These are phyloP conservation scores for Fusarium napiforme DNA, from an alignment of 2,329 filamentous ascomycete genomes.

Conservation along the genomic window DNA sequence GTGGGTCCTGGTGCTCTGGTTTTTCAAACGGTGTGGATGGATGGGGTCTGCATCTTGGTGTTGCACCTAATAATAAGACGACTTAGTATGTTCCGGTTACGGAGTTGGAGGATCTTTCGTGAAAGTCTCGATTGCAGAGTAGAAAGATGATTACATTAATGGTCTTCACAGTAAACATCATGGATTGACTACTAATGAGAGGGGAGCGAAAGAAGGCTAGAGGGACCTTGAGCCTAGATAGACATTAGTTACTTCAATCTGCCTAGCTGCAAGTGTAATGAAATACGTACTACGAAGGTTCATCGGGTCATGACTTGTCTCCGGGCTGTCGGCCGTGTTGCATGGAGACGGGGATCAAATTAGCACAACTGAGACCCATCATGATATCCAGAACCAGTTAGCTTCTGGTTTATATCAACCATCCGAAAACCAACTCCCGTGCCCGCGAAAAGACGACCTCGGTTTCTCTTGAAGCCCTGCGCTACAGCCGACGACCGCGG, in stretches of 20 bases:
- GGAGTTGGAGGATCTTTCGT: not conserved
- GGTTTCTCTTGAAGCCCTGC: constrained; percentile 28
- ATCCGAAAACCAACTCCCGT: constrained; percentile 27
- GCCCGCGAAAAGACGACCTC: constrained; percentile 36
- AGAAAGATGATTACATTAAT: not conserved
- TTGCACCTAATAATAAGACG: constrained; percentile 2
- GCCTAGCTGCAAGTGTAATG: not conserved
- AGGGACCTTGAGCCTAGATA: no score
- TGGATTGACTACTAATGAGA: not conserved
- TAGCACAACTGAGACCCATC: constrained; percentile 24
- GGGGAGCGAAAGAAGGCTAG: not conserved
- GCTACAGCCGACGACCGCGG: constrained; percentile 43
- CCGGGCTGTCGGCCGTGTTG: constrained; percentile 15
- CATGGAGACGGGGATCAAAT: not conserved
- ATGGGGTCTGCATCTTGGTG: constrained; percentile 13
- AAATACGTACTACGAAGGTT: not conserved
- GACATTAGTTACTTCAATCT: not conserved
- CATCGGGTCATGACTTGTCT: constrained; percentile 6
- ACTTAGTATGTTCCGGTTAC: constrained; percentile 15
- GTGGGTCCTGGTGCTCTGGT: constrained; percentile 33
- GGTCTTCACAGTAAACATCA: no score
- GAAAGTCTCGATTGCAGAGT: not conserved
- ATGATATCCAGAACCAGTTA: constrained; percentile 28
- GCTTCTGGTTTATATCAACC: constrained; percentile 23
- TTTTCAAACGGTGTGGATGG: constrained; percentile 19